Evolutionary conservation across 352 stramenopile genomes (phyloP).

Genomic region (Pythium dissotocum): DNA sequence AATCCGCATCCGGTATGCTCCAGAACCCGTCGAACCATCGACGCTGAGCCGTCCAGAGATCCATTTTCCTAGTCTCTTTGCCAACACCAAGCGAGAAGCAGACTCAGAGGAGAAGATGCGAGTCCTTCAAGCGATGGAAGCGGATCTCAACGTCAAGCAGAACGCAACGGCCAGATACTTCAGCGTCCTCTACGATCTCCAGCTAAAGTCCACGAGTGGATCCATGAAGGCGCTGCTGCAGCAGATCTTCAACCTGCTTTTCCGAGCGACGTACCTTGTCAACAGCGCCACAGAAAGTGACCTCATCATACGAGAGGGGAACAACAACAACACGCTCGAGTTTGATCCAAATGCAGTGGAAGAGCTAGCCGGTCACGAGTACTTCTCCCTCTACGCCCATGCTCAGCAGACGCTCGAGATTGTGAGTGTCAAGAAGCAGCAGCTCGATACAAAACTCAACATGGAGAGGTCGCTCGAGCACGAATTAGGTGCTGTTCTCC

Average conservation of each 20-base stretch:
- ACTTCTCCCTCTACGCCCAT: constrained; percentile 31
- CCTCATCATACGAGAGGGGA: background rate
- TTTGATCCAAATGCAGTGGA: constrained; percentile 19
- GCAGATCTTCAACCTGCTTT: constrained; percentile 26
- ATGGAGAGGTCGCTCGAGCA: constrained; percentile 52
- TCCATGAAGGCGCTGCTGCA: constrained; percentile 36
- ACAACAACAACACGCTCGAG: background rate
- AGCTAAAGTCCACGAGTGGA: constrained; percentile 22
- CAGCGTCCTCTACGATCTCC: constrained; percentile 28
- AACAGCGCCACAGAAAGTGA: background rate
- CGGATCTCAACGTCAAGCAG: constrained; percentile 16
- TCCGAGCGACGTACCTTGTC: constrained; percentile 25
- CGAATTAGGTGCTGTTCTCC: constrained; percentile 37
- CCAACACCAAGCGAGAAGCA: constrained; percentile 67
- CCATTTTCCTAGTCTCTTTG: constrained; percentile 88
- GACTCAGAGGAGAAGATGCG: constrained; percentile 61
- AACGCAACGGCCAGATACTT: constrained; percentile 37
- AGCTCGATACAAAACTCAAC: constrained; percentile 33
- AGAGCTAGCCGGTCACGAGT: constrained; percentile 26
- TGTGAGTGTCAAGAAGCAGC: constrained; percentile 15
- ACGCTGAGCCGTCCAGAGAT: background rate
- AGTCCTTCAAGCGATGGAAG: constrained; percentile 86
- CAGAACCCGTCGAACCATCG: background rate
- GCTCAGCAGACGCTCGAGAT: constrained; percentile 22
- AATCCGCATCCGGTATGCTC: constrained; percentile 14